A percentile compares a stretch with the other conserved stretches of the same genome.
Evolutionary conservation across 768 basidiomycete genomes (phyloP).

Genomic region (Galerina marginata): DNA sequence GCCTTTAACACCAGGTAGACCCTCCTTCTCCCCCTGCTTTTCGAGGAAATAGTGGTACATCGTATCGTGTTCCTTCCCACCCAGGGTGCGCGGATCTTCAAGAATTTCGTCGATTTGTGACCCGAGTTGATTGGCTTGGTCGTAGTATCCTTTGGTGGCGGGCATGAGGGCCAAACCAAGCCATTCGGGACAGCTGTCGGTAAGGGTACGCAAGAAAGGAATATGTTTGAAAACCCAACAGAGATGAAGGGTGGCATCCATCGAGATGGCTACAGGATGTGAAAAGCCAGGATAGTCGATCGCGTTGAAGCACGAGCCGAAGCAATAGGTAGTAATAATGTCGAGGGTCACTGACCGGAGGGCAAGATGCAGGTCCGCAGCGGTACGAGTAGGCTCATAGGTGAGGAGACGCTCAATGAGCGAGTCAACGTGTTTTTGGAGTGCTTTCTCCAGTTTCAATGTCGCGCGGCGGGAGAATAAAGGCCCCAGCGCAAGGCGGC

Average conservation of each 20-base stretch:
- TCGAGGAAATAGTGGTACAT: constrained; percentile 40
- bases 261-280: constrained; percentile 28
- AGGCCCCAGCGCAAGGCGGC: constrained; percentile 34
- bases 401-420: constrained; percentile 21
- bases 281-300: constrained; percentile 29
- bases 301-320: constrained; percentile 30
- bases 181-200: constrained; percentile 23
- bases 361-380: constrained; percentile 29
- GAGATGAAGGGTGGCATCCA: constrained; percentile 20
- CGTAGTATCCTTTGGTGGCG: constrained; percentile 18
- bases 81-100: constrained; percentile 28
- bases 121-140: constrained; percentile 18
- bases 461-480: constrained; percentile 41
- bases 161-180: constrained; percentile 19
- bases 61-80: constrained; percentile 36
- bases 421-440: constrained; percentile 34
- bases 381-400: constrained; percentile 1
- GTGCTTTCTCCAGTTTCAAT: constrained; percentile 31
- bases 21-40: constrained; percentile 12
- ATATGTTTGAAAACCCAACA: constrained; percentile 26
- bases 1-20: constrained; percentile 2
- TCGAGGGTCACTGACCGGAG: constrained; percentile 34
- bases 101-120: constrained; percentile 32
- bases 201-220: constrained; percentile 21
- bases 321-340: constrained; percentile 37